These are phyloP conservation scores for Juglanconis juglandina DNA, from an alignment of 2,329 filamentous ascomycete species.

Conservation along the genomic window DNA sequence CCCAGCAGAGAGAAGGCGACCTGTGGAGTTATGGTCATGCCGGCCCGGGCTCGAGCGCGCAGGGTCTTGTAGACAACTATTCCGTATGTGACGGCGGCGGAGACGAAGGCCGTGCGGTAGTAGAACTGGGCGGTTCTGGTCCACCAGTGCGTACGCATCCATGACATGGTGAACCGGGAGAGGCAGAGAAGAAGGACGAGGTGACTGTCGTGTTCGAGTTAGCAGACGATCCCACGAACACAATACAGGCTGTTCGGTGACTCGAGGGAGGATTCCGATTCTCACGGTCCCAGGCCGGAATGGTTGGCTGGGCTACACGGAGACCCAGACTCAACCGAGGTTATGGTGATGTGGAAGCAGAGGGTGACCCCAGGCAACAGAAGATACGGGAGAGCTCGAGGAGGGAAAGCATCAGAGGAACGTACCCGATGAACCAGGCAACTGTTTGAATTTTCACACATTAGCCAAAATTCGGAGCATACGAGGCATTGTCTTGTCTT, in stretches of 20 bases:
- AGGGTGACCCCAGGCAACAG: constrained; percentile 14
- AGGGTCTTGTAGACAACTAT: constrained; percentile 99
- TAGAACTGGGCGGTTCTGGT: constrained; percentile 73
- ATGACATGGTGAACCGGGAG: constrained; percentile 78
- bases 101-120: constrained; percentile 87
- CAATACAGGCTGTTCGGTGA: not conserved
- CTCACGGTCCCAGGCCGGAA: not conserved
- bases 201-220: constrained; percentile 57
- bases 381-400: constrained; percentile 16
- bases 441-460: constrained; percentile 43
- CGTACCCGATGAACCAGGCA: constrained; percentile 79
- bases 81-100: constrained; percentile 88
- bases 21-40: constrained; percentile 55
- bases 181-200: constrained; percentile 80
- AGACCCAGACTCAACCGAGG: not conserved
- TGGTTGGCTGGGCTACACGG: too few relatives aligned
- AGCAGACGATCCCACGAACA: not conserved
- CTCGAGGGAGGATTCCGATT: not conserved
- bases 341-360: not conserved
- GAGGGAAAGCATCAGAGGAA: constrained; percentile 26
- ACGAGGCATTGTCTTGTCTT: constrained; percentile 17
- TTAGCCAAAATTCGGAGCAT: constrained; percentile 31
- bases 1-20: constrained; percentile 65
- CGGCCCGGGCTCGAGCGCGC: constrained; percentile 76
- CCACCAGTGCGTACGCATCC: constrained; percentile 84